A percentile compares a stretch with the other conserved stretches of the same genome.
Evolutionary conservation across 1,139 yeast genomes (phyloP).

Genomic region (Pichia sp.): DNA sequence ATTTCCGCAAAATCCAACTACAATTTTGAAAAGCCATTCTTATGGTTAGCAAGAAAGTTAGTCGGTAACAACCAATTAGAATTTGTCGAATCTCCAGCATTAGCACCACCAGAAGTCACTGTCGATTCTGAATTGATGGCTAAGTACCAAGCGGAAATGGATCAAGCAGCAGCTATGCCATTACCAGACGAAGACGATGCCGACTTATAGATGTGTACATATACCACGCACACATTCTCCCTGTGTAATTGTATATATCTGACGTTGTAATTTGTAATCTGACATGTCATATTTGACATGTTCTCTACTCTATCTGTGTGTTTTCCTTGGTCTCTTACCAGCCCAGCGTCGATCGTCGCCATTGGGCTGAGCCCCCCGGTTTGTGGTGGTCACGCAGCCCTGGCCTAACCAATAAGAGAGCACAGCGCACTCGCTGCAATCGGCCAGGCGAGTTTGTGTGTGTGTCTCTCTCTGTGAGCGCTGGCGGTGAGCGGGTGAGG

Average conservation of each 20-base stretch:
- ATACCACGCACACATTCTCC: background rate
- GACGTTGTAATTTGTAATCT: background rate
- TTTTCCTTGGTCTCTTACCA: too few species aligned
- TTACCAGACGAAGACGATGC: constrained; percentile 99
- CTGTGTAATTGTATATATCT: background rate
- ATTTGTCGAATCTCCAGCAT: constrained; percentile 98
- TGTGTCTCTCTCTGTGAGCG: too few species aligned
- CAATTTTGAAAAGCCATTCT: constrained; percentile 99
- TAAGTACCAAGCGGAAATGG: constrained; percentile 99
- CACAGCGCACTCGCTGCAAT: background rate
- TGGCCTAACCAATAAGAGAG: background rate
- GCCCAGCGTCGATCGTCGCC: constrained; percentile 1
- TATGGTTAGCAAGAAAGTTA: constrained; percentile 99
- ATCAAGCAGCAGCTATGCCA: constrained; percentile 98
- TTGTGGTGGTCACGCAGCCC: constrained; percentile 25
- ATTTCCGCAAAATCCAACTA: constrained; percentile 99
- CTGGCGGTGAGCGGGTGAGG: too few species aligned
- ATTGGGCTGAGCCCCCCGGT: too few species aligned
- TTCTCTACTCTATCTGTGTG: too few species aligned
- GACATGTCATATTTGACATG: too few species aligned
- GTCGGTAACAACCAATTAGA: constrained; percentile 98
- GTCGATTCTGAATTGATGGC: constrained; percentile 95
- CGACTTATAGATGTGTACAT: constrained; percentile 74
- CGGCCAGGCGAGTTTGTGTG: too few species aligned
- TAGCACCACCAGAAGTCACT: constrained; percentile 99